phyloP scores from a whole-genome alignment of 2,329 filamentous ascomycete species.

The Diplocarpon rosae region DNA sequence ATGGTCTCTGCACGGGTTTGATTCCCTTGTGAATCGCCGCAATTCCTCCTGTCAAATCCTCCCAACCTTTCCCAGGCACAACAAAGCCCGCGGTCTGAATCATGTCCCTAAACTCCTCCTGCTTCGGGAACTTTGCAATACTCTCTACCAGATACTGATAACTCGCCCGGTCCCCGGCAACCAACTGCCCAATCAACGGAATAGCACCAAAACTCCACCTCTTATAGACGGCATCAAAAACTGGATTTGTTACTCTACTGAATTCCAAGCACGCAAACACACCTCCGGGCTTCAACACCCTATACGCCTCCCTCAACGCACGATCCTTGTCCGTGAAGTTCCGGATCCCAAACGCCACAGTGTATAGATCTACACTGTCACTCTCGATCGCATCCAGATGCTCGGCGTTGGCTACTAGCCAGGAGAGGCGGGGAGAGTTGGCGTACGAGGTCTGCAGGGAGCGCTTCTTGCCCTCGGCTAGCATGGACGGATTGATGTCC shows the following conservation, averaged over 20 bases:
- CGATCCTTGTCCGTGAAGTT: conserved; percentile 91
- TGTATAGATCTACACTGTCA: conserved; percentile 83
- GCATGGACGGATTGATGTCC: conserved; percentile 95
- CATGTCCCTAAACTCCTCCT: conserved; percentile 75
- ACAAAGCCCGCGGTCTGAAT: conserved; percentile 76
- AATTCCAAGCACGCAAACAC: conserved; percentile 97
- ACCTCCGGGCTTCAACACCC: conserved; percentile 86
- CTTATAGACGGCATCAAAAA: conserved; percentile 84
- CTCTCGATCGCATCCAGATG: conserved; percentile 54
- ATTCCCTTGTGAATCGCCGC: conserved; percentile 95
- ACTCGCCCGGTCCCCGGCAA: conserved; percentile 86
- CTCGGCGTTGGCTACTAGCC: conserved; percentile 87
- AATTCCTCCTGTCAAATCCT: conserved; percentile 85
- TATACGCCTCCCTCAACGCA: conserved; percentile 71
- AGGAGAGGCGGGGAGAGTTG: conserved; percentile 51
- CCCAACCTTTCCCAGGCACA: conserved; percentile 71
- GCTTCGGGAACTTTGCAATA: conserved; percentile 84
- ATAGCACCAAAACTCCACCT: conserved; percentile 93
- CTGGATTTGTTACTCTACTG: conserved; percentile 59
- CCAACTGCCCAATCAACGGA: conserved; percentile 86
- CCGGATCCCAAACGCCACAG: conserved; percentile 91
- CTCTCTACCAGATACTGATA: conserved; percentile 99
- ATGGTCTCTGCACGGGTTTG: conserved; percentile 46
- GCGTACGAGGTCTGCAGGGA: conserved; percentile 44
- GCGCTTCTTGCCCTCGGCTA: conserved; percentile 75